Base-by-base conservation (phyloP, 192 early-diverging fungal genomes). In the Coemansia sp. region DNA sequence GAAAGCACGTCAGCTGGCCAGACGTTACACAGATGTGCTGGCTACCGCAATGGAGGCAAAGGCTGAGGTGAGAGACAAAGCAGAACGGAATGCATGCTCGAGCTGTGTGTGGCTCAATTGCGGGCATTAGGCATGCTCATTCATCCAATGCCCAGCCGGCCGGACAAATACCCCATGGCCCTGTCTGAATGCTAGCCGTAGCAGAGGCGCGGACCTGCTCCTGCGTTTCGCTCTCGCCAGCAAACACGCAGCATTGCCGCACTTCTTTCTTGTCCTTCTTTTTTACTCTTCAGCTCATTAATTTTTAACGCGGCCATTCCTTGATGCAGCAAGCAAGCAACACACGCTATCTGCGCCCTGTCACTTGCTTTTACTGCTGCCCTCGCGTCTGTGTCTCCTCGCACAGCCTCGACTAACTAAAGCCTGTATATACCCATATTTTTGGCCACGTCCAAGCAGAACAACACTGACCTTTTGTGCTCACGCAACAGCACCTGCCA, bases 51-150 rank as follows among this genome's bases (percentile, higher is more conserved):
- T 35, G 31, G 31, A 35, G 31, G 31, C 31, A 35, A 35, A 35
- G 6, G 31, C 31, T 35, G 31, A 35, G 31, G 31, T 35, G 31
- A 35, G 31, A 35, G 31, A 35, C 31, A 35, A 35, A 35, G 31
- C 31, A 35, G 31, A 35, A 35, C 31, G 31, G 6, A 35, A 35
- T 45, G 41, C 41, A 45, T 45, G 41, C 16, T n/a, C 16, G 48
- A 8, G 48, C 48, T 49, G 12, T 55, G 53, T 55, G 53, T 55
- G 53, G 53, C 53, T 55, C 53, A 55, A 29, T 27, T 29, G 53
- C 48, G 48, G 31, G 48, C 48, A n/a, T 19, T 19, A 21, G 19
- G 48, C 48, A 6, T n/a, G 48, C 48, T 9, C 48, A 45, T 45
- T 45, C 41, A 45, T 45, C 41, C 41, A 45, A 45, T 45, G 41